Evolutionary conservation across 257 asterid species (phyloP), one percentile per base, ranked within the genome.

Genomic region (Nicotiana undulata): DNA sequence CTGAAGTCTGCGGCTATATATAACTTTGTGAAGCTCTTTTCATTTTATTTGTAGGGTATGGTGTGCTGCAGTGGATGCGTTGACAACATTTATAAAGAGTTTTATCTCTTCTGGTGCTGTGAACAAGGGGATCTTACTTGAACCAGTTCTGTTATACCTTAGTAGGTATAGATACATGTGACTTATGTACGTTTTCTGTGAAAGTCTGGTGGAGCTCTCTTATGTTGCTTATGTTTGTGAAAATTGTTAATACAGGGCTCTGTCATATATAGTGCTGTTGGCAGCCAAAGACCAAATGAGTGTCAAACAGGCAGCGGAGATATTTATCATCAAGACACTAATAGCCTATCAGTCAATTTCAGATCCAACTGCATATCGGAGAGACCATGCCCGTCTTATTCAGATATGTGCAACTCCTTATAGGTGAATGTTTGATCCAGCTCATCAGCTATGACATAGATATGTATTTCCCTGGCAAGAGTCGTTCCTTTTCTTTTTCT

Each of bases 41-140:
- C 68, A 60, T 68, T 83, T 55, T 76, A 70, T 83, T 74, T 92
- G 95, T 81, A 95, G 99, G 34, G 94, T 95, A 75, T 92, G 97
- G 97, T 91, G 97, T 84, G 96, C 98, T 81, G 98, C 99, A 85
- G 81, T 94, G 82, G 97, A 91, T 76, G 97, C 99, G 16, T 97
- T 96, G 63, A 87, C 95, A 4, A 88, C 95, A 82, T 96, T 91
- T 58, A 85, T 92, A 82, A 94, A 90, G 83, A 90, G 97, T 83
- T 96, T 96, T 84, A 85, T 94, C 80, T 91, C 97, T 81, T 85
- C 94, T 76, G 96, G 89, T 82, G 91, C 91, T 55, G 86, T 82
- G 85, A 90, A 88, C 90, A 86, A 88, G 84, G 87, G 94, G 87
- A 90, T 96, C 87, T 86, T 94, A 79, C 91, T 96, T 88, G 98